Evolutionary conservation across 305 asterid genomes (phyloP), one percentile per base, ranked within the genome.

Genomic region (Solanum aculeatissimum): DNA sequence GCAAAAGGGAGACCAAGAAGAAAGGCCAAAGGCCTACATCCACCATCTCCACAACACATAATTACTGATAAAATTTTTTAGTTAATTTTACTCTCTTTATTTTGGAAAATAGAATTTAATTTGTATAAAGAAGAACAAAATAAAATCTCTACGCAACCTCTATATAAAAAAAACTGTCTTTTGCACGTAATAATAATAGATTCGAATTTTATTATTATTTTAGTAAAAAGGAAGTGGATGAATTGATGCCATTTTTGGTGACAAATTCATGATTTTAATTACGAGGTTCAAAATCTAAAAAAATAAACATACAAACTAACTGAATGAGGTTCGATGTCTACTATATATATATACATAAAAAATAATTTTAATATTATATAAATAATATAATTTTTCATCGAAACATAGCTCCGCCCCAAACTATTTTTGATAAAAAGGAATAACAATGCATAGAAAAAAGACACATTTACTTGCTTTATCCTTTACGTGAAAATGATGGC

Each of bases 1-100:
- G 97, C 97, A 47, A 93, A 93, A 42, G 94, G 94, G 0, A 92
- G 87, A 27, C 94, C 92, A 25, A 93, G n/a, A 3, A 93, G 88
- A 85, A 93, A 92, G 62, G 89, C 97, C 82, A 93, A 62, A 49
- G 97, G 97, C 90, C 92, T 83, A 85, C 94, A 92, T 1, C 16
- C 75, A 77, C 91, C 90, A 9, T 86, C 86, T 13, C 82, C 86
- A 63, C 90, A 89, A 42, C 96, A 90, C 94, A 92, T 82, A 2
- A 7, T 55, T 4, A 18, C 43, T 65, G 14, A 21, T 7, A 27
- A 23, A 83, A 40, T 54, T 62, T 62, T 45, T 4, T 18, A 38
- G 25, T 4, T 25, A 63, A 23, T 68, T 23, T 38, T 47, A n/a
- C 14, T 43, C 15, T 11, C 12, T 45, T 62, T 57, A 1, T 57